Conservation (phyloP, 2,329 filamentous ascomycete species). For the Microsporum audouinii region DNA sequence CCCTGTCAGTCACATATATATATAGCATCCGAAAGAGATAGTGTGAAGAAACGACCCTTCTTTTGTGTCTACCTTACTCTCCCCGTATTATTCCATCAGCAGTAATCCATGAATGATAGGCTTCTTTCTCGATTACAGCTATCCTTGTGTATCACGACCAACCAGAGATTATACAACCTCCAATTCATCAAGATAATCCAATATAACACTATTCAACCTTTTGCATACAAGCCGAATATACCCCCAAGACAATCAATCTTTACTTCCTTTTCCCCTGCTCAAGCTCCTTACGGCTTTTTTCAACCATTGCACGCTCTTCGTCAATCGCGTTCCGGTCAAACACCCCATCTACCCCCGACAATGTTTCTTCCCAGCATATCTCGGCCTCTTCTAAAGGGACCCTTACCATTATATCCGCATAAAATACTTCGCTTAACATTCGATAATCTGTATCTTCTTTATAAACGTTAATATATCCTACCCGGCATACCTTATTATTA, state of each 20-base stretch:
- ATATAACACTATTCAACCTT: background rate
- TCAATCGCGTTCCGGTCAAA: background rate
- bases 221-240: background rate
- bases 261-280: background rate
- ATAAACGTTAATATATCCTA: background rate
- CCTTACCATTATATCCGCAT: slow-evolving; percentile 2
- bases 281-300: background rate
- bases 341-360: background rate
- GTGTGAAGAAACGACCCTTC: too few relatives aligned
- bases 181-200: background rate
- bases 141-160: background rate
- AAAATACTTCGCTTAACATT: slow-evolving; percentile 1
- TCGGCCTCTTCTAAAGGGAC: background rate
- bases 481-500: background rate
- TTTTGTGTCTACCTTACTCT: background rate
- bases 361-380: background rate
- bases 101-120: background rate
- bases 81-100: background rate
- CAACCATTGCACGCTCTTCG: background rate
- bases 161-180: background rate
- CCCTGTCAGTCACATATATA: too few relatives aligned
- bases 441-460: background rate
- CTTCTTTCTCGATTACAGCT: too few relatives aligned
- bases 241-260: background rate
- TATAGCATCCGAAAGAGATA: too few relatives aligned